Conservation (phyloP, 2,329 filamentous ascomycete species). For the Cercospora brassicicola region DNA sequence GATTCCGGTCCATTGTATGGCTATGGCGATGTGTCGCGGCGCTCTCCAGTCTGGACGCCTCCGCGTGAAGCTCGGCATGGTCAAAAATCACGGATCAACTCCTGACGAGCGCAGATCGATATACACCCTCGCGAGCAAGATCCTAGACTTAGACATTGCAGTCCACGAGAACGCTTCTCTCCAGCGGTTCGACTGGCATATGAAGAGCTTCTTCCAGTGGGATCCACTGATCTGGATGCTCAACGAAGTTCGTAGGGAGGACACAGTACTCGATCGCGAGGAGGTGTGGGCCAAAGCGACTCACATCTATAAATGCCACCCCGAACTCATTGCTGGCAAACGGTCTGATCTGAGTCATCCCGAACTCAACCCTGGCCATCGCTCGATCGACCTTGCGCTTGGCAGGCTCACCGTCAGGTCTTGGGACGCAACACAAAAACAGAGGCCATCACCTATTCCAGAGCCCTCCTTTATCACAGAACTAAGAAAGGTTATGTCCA, state of each 20-base stretch:
- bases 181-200: slow-evolving; percentile 54
- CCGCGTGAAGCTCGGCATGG: slow-evolving; percentile 48
- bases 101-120: slow-evolving; percentile 43
- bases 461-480: slow-evolving; percentile 22
- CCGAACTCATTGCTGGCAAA: slow-evolving; percentile 42
- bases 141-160: slow-evolving; percentile 46
- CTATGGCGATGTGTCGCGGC: slow-evolving; percentile 47
- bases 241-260: slow-evolving; percentile 36
- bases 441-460: neutral
- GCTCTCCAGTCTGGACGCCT: slow-evolving; percentile 48
- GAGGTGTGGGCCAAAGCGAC: slow-evolving; percentile 49
- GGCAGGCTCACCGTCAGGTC: slow-evolving; percentile 47
- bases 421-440: slow-evolving; percentile 41
- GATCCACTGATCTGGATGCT: slow-evolving; percentile 43
- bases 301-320: slow-evolving; percentile 47
- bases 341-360: slow-evolving; percentile 42
- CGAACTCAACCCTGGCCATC: slow-evolving; percentile 41
- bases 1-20: slow-evolving; percentile 47
- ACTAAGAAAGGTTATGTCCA: slow-evolving; percentile 16
- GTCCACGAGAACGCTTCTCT: slow-evolving; percentile 43
- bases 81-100: slow-evolving; percentile 33
- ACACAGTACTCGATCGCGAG: slow-evolving; percentile 27
- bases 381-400: slow-evolving; percentile 47
- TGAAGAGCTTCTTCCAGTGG: slow-evolving; percentile 53
- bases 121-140: slow-evolving; percentile 45